Evolutionary conservation across 2,329 filamentous ascomycete species (phyloP), one percentile per base, ranked within the genome.

Genomic region (Chrysosporium keratinophilum): DNA sequence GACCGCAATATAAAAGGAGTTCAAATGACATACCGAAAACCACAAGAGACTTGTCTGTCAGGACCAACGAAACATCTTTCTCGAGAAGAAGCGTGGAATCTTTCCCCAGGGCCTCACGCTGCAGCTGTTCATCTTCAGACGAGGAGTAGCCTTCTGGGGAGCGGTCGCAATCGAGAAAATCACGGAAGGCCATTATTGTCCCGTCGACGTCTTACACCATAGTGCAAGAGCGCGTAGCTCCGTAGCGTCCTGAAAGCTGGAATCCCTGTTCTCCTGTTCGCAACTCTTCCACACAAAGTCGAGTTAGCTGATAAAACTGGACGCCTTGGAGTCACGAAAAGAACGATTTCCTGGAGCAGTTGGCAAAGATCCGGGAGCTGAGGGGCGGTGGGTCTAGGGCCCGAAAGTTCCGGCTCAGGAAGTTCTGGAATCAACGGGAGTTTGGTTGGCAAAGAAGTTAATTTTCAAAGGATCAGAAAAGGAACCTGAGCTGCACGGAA

Each of bases 31-130:
- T 71, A 81, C 80, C 79, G 52, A 79, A 65, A 11, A 85, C 73
- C 57, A 82, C 74, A 49, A 85, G 71, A 31, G 78, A 75, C 61
- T 85, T 80, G 1, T 76, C 78, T 17, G 76, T 77, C 41, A 85
- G 69, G 1, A 79, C 83, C 48, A 85, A 69, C 23, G 76, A 80
- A 10, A 78, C 79, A 65, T 79, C 76, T 55, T 77, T 73, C 60
- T 77, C 79, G 15, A 84, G 76, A 47, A 69, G 65, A 54, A 82
- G 68, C 40, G 76, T 78, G 47, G 71, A 65, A 48, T 48, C 49
- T 14, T 40, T 46, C 11, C 47, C 52, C 5, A 34, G 11, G 7
- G 20, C 45, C 19, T 33, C 12, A 35, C 20, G 34, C 19, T 23
- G 43, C 14, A 41, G 35, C 15, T 19, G 50, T 23, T 48, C 51